These are phyloP conservation scores for Solanum pennellii DNA, from an alignment of 257 asterid genomes.

Conservation along the genomic window DNA sequence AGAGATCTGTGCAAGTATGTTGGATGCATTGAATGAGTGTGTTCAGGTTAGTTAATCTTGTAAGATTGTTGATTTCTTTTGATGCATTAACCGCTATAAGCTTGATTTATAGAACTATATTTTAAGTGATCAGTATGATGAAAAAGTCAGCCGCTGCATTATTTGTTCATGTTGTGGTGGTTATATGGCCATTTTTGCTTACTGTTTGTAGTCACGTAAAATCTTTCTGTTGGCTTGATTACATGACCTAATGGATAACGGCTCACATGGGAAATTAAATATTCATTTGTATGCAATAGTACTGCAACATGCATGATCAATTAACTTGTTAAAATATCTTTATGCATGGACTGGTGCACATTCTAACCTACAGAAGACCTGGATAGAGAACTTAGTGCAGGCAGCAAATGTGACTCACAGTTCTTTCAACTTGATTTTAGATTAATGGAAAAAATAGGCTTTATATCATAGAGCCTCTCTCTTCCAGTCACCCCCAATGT, in stretches of 20 bases:
- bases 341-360: neutral
- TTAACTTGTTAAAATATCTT: neutral
- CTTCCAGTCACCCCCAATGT: neutral
- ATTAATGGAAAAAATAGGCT: neutral
- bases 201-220: neutral
- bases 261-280: neutral
- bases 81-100: neutral
- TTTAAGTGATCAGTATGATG: neutral
- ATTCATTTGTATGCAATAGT: neutral
- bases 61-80: neutral
- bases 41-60: slow-evolving; percentile 49
- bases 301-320: neutral
- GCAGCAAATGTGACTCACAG: neutral
- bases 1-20: slow-evolving; percentile 79
- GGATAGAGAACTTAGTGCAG: neutral
- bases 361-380: neutral
- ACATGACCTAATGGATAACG: neutral
- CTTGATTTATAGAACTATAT: neutral
- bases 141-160: neutral
- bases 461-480: neutral
- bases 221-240: neutral
- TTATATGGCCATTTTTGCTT: neutral
- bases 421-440: neutral
- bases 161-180: neutral
- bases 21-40: slow-evolving; percentile 90